phyloP scores from a whole-genome alignment of 352 stramenopile genomes.

The Globisporangium splendens region DNA sequence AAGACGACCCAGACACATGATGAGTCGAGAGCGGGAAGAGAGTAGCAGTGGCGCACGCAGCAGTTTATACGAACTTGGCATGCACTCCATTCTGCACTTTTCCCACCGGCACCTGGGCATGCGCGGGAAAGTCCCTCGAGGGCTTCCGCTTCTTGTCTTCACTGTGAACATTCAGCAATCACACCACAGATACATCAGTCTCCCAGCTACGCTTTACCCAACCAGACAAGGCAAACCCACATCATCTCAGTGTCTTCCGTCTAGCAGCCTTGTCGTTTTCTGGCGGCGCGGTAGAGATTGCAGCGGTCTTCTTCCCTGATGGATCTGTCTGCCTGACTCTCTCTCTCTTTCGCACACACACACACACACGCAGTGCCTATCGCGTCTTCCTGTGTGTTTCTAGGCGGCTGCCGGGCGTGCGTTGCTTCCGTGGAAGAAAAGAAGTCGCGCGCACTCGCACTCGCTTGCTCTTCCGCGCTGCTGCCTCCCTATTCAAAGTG shows the following conservation, averaged over 20 bases:
- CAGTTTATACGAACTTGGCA: conserved; percentile 27
- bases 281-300: background rate
- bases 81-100: conserved; percentile 46
- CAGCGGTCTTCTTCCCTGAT: background rate
- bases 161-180: conserved; percentile 16
- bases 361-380: too few species aligned
- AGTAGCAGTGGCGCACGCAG: background rate
- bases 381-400: too few species aligned
- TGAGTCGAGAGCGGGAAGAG: background rate
- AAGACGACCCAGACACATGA: background rate
- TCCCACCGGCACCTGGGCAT: conserved; percentile 59
- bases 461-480: background rate
- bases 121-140: conserved; percentile 69
- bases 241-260: background rate
- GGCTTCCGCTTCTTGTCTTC: conserved; percentile 86
- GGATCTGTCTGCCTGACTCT: too few species aligned
- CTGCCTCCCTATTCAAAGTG: background rate
- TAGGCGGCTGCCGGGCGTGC: too few species aligned
- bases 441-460: background rate
- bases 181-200: background rate
- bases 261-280: background rate
- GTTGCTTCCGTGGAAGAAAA: background rate
- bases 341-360: too few species aligned
- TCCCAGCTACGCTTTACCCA: background rate
- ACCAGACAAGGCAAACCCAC: too few species aligned